A percentile compares a stretch with the other conserved stretches of the same genome.
Evolutionary conservation across 495 filamentous ascomycete genomes (phyloP).

Genomic region (Tuber calosporum): DNA sequence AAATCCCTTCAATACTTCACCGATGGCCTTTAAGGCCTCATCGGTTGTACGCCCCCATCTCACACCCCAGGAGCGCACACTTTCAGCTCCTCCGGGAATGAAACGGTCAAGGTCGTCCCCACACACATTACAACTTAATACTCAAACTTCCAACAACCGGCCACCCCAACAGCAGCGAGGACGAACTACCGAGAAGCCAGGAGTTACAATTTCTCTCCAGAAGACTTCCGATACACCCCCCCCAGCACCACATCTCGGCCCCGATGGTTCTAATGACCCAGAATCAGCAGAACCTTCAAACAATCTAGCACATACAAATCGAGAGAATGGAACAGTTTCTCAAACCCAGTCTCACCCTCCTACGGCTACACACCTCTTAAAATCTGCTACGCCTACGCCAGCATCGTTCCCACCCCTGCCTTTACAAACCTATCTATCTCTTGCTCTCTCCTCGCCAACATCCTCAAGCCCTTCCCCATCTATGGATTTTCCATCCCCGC

Average conservation of each 20-base stretch:
- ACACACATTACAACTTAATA: constrained; percentile 25
- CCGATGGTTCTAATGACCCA: constrained; percentile 10
- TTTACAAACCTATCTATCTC: constrained; percentile 39
- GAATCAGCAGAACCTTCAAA: constrained; percentile 20
- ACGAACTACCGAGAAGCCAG: constrained; percentile 14
- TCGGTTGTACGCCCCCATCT: constrained; percentile 12
- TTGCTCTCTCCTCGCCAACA: constrained; percentile 38
- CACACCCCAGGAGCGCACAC: constrained; percentile 21
- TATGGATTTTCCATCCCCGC: constrained; percentile 10
- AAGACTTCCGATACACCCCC: constrained; percentile 6
- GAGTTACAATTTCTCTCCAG: constrained; percentile 20
- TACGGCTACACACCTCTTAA: constrained; percentile 29
- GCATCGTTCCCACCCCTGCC: constrained; percentile 36
- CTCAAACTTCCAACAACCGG: constrained; percentile 20
- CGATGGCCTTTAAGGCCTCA: constrained; percentile 11
- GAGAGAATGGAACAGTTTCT: background rate
- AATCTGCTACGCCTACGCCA: constrained; percentile 21
- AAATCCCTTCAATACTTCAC: constrained; percentile 25
- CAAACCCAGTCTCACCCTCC: constrained; percentile 7
- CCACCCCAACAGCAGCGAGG: constrained; percentile 22
- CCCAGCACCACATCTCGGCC: constrained; percentile 13
- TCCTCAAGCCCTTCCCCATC: constrained; percentile 6
- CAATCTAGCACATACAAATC: background rate
- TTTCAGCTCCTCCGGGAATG: constrained; percentile 24
- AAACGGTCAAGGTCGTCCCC: constrained; percentile 31